phyloP scores from a whole-genome alignment of 768 basidiomycete genomes.

The Boletus tomentosulus region DNA sequence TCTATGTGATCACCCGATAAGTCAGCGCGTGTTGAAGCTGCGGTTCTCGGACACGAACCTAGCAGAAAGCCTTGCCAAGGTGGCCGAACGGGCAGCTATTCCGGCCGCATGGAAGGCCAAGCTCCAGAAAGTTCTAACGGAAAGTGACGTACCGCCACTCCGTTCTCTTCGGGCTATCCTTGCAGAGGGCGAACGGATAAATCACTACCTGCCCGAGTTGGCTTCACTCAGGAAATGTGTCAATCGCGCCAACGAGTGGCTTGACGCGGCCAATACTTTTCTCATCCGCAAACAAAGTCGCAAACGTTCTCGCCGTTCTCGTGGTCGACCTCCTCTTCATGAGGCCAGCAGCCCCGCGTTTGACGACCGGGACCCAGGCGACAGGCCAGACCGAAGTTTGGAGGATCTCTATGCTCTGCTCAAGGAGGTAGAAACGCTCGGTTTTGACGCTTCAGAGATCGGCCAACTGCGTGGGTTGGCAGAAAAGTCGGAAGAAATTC shows the following conservation, averaged over 20 bases:
- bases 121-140: slow-evolving; percentile 59
- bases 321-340: slow-evolving; percentile 46
- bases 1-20: slow-evolving; percentile 63
- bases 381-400: slow-evolving; percentile 67
- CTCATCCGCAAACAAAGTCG: slow-evolving; percentile 75
- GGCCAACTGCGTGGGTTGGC: slow-evolving; percentile 48
- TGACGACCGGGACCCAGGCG: slow-evolving; percentile 49
- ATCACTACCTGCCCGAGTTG: slow-evolving; percentile 68
- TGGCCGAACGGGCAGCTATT: slow-evolving; percentile 66
- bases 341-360: slow-evolving; percentile 35
- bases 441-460: slow-evolving; percentile 84
- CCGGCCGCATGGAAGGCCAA: slow-evolving; percentile 76
- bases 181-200: slow-evolving; percentile 86
- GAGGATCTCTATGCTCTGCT: slow-evolving; percentile 69
- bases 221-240: slow-evolving; percentile 74
- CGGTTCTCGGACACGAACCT: slow-evolving; percentile 81
- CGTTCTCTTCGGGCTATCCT: slow-evolving; percentile 78
- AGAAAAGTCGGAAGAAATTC: slow-evolving; percentile 61
- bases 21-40: slow-evolving; percentile 63
- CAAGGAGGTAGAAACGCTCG: slow-evolving; percentile 67
- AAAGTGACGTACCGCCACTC: slow-evolving; percentile 67
- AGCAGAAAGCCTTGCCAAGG: slow-evolving; percentile 57
- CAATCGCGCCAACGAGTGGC: slow-evolving; percentile 77
- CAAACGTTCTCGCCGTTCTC: slow-evolving; percentile 66
- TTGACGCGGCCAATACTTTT: slow-evolving; percentile 79